Conservation (phyloP, 306 rosid species). For the Begonia masoniana region DNA sequence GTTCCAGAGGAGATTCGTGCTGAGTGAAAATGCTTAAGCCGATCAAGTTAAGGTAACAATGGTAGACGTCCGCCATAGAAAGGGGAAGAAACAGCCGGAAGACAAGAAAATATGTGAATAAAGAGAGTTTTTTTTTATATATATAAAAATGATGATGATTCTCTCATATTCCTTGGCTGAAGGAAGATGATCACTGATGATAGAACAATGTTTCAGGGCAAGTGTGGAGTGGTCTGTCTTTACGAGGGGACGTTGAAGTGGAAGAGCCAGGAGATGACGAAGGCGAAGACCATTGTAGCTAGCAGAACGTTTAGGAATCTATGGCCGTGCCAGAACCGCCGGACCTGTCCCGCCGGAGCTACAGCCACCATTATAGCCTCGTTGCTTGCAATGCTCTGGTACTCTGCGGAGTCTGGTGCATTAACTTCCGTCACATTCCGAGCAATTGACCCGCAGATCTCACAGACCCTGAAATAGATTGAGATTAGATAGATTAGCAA, state of each 20-base stretch:
- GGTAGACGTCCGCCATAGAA: constrained; percentile 15
- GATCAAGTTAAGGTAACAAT: constrained; percentile 17
- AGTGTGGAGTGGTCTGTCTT: neutral
- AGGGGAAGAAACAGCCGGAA: constrained; percentile 14
- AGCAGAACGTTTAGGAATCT: neutral
- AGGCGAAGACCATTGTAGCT: neutral
- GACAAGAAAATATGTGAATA: neutral
- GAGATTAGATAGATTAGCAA: too few species aligned
- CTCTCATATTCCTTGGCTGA: too few species aligned
- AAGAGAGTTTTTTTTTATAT: too few species aligned
- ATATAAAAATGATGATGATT: too few species aligned
- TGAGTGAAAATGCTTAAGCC: constrained; percentile 18
- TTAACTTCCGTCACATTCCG: neutral
- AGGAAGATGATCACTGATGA: too few species aligned
- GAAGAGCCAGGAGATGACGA: neutral
- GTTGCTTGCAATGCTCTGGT: neutral
- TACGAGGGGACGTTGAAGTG: constrained; percentile 16
- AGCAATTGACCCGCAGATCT: neutral
- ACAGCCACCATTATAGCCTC: neutral
- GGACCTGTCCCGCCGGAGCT: neutral
- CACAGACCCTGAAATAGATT: neutral
- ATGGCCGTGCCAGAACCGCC: neutral
- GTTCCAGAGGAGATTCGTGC: constrained; percentile 21
- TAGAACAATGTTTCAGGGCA: too few species aligned
- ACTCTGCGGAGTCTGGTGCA: constrained; percentile 1